phyloP scores from a whole-genome alignment of 1,284 basidiomycete genomes.

The Pascua sp. region DNA sequence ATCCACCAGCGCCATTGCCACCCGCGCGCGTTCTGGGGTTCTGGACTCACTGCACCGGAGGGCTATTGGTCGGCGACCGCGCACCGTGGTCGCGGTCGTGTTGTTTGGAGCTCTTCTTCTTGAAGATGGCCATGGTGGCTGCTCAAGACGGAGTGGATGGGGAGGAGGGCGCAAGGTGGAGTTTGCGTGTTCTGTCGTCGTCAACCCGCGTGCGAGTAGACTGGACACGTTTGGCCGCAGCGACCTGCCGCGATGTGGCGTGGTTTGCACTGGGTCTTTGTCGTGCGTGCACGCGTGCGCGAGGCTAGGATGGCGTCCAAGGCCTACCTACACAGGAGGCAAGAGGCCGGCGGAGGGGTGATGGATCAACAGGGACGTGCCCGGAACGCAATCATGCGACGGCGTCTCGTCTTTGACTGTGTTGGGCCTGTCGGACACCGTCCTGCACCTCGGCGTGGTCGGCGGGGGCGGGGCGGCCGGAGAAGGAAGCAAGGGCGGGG shows the following conservation, averaged over 20 bases:
- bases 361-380: slow-evolving; percentile 5
- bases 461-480: too few species aligned
- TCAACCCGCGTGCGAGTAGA: neutral
- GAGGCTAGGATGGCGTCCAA: too few species aligned
- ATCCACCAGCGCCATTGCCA: too few species aligned
- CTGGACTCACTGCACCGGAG: slow-evolving; percentile 16
- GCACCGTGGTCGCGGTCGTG: slow-evolving; percentile 16
- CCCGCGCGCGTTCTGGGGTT: neutral
- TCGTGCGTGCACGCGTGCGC: too few species aligned
- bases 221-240: neutral
- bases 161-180: neutral
- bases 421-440: too few species aligned
- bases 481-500: too few species aligned
- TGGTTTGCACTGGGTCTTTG: too few species aligned
- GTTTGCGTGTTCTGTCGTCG: neutral
- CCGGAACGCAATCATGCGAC: neutral
- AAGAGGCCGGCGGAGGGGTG: too few species aligned
- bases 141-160: neutral
- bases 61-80: slow-evolving; percentile 19
- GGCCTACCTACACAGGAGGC: too few species aligned
- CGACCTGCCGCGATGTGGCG: neutral
- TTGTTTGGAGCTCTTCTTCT: slow-evolving; percentile 19
- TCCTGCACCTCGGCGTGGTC: too few species aligned
- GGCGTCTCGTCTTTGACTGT: too few species aligned
- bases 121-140: slow-evolving; percentile 24